Percentiles rank a stretch among this genome's conserved stretches.
phyloP scores from a whole-genome alignment of 169 alveolate genomes.

The Cryptosporidium ubiquitum region DNA sequence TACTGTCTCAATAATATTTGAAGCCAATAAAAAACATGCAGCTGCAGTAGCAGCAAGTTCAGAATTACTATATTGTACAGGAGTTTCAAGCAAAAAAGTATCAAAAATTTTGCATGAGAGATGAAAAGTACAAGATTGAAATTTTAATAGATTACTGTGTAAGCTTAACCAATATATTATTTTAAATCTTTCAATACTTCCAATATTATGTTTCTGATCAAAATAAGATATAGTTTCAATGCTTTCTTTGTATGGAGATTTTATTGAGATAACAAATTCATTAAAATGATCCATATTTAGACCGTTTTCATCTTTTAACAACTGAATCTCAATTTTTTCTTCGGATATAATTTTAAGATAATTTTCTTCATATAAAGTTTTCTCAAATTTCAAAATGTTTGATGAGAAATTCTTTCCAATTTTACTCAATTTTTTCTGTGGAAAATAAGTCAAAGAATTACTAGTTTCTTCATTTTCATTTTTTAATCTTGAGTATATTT shows the following conservation, averaged over 20 bases:
- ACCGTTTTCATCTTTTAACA: background rate
- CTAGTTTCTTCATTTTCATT: slow-evolving; percentile 1
- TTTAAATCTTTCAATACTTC: slow-evolving; percentile 37
- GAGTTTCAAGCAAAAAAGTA: background rate
- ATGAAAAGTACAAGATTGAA: slow-evolving; percentile 71
- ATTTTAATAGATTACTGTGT: slow-evolving; percentile 26
- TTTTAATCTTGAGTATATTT: background rate
- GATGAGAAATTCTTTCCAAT: background rate
- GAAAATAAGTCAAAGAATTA: background rate
- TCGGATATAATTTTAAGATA: background rate
- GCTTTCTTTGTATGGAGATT: background rate
- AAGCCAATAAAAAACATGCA: slow-evolving; percentile 60
- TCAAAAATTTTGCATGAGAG: slow-evolving; percentile 58
- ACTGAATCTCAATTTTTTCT: background rate
- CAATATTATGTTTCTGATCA: slow-evolving; percentile 29
- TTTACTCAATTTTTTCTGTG: background rate
- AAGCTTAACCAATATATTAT: slow-evolving; percentile 47
- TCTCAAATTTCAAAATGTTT: background rate
- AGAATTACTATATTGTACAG: background rate
- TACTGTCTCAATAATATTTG: slow-evolving; percentile 34
- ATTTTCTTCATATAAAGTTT: background rate
- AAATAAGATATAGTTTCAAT: background rate
- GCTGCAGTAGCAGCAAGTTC: slow-evolving; percentile 42
- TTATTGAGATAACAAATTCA: slow-evolving; percentile 9
- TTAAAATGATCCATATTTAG: background rate